Conservation (phyloP, 495 filamentous ascomycete species). For the Daldinia decipiens region DNA sequence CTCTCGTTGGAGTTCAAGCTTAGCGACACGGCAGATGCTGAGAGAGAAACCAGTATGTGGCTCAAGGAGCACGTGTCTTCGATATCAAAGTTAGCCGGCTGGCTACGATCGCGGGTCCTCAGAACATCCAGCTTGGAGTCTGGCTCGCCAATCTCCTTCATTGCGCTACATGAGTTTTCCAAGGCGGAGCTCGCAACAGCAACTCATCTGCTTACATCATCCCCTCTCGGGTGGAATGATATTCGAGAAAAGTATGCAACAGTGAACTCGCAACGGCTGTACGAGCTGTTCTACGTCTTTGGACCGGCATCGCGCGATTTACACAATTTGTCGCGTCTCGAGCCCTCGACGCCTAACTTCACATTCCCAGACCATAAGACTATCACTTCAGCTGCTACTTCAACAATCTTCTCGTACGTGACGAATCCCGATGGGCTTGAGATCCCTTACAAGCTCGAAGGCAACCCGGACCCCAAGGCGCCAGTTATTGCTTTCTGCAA, state of each 20-base stretch:
- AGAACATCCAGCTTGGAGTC: slow-evolving; percentile 65
- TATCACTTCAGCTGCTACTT: slow-evolving; percentile 51
- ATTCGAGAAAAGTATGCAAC: slow-evolving; percentile 66
- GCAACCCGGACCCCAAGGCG: slow-evolving; percentile 69
- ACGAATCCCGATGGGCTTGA: slow-evolving; percentile 72
- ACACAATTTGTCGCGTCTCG: slow-evolving; percentile 53
- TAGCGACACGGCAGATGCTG: slow-evolving; percentile 60
- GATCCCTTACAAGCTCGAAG: slow-evolving; percentile 79
- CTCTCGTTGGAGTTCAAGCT: slow-evolving; percentile 69
- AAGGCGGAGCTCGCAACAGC: slow-evolving; percentile 68
- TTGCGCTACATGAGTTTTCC: slow-evolving; percentile 77
- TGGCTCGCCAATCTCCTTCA: slow-evolving; percentile 61
- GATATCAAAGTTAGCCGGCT: slow-evolving; percentile 77
- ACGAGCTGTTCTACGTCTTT: slow-evolving; percentile 81
- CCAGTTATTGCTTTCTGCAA: slow-evolving; percentile 78
- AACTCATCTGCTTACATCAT: slow-evolving; percentile 69
- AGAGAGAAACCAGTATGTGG: slow-evolving; percentile 71
- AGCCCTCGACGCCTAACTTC: slow-evolving; percentile 55
- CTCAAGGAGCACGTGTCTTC: slow-evolving; percentile 79
- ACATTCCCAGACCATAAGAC: slow-evolving; percentile 65
- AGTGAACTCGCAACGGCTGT: slow-evolving; percentile 65
- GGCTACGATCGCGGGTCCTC: slow-evolving; percentile 75
- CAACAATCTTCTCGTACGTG: slow-evolving; percentile 71
- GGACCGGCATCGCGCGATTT: slow-evolving; percentile 77
- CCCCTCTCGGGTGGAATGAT: slow-evolving; percentile 65